Conservation (phyloP, 1,284 basidiomycete genomes). For the Wolfiporia cocos region DNA sequence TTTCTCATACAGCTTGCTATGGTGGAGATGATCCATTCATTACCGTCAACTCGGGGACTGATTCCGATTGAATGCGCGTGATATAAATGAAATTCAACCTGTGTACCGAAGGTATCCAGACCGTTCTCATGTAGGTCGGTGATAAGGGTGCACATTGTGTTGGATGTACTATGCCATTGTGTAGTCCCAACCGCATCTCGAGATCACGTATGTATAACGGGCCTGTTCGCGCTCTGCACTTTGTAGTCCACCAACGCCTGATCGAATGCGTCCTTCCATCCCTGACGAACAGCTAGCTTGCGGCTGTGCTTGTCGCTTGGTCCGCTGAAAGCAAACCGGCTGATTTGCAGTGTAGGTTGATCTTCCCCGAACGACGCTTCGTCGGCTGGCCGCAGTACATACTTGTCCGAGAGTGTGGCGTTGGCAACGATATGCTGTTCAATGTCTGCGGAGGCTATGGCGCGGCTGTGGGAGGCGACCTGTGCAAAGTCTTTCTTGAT, state of each 20-base stretch:
- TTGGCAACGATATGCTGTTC: constrained; percentile 1
- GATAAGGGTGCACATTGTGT: no score
- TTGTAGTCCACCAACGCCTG: not conserved
- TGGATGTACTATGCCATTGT: no score
- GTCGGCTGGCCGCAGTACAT: not conserved
- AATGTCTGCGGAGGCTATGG: constrained; percentile 1
- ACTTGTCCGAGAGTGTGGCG: not conserved
- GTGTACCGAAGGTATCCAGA: no score
- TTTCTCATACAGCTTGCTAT: no score
- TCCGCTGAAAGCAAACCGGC: not conserved
- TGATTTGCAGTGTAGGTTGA: not conserved
- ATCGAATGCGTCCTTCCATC: constrained; percentile 3
- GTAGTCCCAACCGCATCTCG: no score
- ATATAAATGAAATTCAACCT: no score
- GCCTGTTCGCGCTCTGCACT: not conserved
- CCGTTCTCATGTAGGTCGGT: no score
- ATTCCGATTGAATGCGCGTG: no score
- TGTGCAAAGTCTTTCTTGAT: constrained; percentile 1
- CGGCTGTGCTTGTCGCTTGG: constrained; percentile 2
- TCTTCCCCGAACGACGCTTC: not conserved
- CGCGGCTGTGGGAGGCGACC: not conserved
- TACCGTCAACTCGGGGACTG: no score
- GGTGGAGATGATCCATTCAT: no score
- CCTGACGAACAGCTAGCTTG: not conserved
- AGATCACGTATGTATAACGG: no score